These are phyloP conservation scores for Pleurotus salmoneostramineus DNA, from an alignment of 768 basidiomycete genomes.

Conservation along the genomic window DNA sequence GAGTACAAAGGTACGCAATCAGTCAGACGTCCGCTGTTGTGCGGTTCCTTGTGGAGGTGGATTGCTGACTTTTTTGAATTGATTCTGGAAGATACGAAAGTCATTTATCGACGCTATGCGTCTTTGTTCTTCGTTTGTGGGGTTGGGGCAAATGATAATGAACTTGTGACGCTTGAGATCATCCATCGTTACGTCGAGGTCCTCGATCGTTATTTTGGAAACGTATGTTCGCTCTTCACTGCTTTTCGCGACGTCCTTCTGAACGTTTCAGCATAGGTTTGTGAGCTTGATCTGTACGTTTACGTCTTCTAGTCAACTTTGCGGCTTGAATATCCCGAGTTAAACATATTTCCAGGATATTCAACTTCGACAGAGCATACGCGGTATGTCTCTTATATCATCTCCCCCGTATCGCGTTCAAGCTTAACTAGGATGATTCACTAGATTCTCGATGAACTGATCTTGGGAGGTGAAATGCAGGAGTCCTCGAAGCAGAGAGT, in stretches of 20 bases:
- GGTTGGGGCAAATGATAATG: slow-evolving; percentile 81
- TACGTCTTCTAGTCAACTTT: background rate
- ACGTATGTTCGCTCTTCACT: slow-evolving; percentile 45
- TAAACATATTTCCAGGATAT: slow-evolving; percentile 56
- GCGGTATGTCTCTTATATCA: slow-evolving; percentile 43
- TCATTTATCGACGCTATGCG: slow-evolving; percentile 94
- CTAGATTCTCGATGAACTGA: slow-evolving; percentile 87
- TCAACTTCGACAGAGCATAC: slow-evolving; percentile 97
- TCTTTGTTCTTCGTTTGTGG: slow-evolving; percentile 94
- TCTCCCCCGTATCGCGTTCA: background rate
- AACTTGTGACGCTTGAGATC: slow-evolving; percentile 87
- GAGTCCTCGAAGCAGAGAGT: slow-evolving; percentile 84
- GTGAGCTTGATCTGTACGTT: slow-evolving; percentile 86
- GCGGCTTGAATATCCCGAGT: background rate
- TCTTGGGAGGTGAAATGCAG: slow-evolving; percentile 91
- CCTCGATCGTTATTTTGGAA: slow-evolving; percentile 86
- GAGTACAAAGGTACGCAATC: slow-evolving; percentile 84
- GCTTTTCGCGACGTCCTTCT: slow-evolving; percentile 7
- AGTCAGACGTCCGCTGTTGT: background rate
- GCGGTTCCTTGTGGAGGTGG: too few species aligned
- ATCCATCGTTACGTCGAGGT: slow-evolving; percentile 94
- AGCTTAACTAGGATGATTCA: background rate
- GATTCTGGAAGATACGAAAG: slow-evolving; percentile 39
- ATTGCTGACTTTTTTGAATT: background rate
- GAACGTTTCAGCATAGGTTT: slow-evolving; percentile 50